Evolutionary conservation across 257 asterid genomes (phyloP).

Genomic region (Scutellaria baicalensis): DNA sequence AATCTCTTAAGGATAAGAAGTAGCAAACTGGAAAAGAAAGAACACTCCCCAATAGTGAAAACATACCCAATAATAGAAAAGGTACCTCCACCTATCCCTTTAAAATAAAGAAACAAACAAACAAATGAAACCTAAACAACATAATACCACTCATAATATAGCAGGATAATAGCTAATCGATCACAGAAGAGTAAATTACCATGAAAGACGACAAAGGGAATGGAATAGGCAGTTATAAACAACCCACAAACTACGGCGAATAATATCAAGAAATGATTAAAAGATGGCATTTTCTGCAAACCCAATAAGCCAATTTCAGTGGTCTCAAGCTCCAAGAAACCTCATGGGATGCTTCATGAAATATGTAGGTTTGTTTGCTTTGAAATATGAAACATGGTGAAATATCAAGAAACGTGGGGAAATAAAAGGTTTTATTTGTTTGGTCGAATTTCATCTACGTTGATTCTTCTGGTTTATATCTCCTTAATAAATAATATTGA

Average conservation of each 20-base stretch:
- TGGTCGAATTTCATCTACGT: no score
- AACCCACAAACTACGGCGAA: conserved; percentile 7
- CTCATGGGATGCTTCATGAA: background rate
- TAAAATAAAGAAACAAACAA: background rate
- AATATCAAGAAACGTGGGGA: background rate
- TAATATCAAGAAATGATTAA: conserved; percentile 6
- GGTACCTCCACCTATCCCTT: background rate
- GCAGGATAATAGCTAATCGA: background rate
- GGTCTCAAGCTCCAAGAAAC: background rate
- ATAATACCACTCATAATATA: background rate
- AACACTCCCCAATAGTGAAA: background rate
- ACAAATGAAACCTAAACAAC: background rate
- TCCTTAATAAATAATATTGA: no score
- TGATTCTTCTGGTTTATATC: no score
- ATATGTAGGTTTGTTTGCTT: background rate
- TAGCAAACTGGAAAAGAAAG: background rate
- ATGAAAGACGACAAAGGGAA: conserved; percentile 82
- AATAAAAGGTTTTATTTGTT: no score
- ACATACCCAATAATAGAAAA: background rate
- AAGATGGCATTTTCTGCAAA: conserved; percentile 22
- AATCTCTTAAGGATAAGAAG: background rate
- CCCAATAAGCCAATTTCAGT: conserved; percentile 1
- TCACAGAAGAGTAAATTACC: conserved; percentile 34
- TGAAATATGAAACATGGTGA: conserved; percentile 12
- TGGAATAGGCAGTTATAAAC: conserved; percentile 28